Evolutionary conservation across 2,329 filamentous ascomycete species (phyloP).

Genomic region (Ophiostoma australiae): DNA sequence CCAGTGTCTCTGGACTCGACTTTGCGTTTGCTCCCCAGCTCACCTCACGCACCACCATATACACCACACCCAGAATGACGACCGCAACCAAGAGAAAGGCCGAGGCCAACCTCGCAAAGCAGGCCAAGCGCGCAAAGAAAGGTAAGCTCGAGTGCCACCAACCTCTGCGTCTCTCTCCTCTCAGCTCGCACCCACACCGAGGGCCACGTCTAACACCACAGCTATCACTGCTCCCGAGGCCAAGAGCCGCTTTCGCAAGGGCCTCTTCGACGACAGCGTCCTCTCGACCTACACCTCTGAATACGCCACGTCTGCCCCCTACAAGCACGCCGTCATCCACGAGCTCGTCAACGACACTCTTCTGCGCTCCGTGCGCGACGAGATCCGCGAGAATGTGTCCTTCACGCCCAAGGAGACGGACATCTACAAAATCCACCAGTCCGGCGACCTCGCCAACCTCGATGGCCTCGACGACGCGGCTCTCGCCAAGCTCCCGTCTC

Average conservation of each 20-base stretch:
- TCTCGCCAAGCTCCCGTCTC: slow-evolving; percentile 76
- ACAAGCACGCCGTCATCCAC: slow-evolving; percentile 89
- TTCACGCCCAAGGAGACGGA: slow-evolving; percentile 99
- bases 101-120: slow-evolving; percentile 42
- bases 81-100: slow-evolving; percentile 38
- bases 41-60: background rate
- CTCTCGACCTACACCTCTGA: slow-evolving; percentile 55
- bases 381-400: slow-evolving; percentile 84
- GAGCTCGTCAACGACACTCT: slow-evolving; percentile 73
- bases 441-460: slow-evolving; percentile 91
- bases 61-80: slow-evolving; percentile 10
- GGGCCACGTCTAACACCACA: background rate
- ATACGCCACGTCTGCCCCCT: slow-evolving; percentile 64
- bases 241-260: slow-evolving; percentile 57
- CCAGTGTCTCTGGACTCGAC: background rate
- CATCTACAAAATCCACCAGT: slow-evolving; percentile 99
- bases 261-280: slow-evolving; percentile 58
- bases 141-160: slow-evolving; percentile 34
- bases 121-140: slow-evolving; percentile 47
- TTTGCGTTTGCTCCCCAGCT: background rate
- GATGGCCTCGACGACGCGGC: slow-evolving; percentile 87
- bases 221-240: slow-evolving; percentile 37
- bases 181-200: background rate
- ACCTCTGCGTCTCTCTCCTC: background rate
- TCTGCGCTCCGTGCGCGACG: slow-evolving; percentile 77